Conservation (phyloP, 2,329 filamentous ascomycete genomes). For the Bimuria novae-zelandiae region DNA sequence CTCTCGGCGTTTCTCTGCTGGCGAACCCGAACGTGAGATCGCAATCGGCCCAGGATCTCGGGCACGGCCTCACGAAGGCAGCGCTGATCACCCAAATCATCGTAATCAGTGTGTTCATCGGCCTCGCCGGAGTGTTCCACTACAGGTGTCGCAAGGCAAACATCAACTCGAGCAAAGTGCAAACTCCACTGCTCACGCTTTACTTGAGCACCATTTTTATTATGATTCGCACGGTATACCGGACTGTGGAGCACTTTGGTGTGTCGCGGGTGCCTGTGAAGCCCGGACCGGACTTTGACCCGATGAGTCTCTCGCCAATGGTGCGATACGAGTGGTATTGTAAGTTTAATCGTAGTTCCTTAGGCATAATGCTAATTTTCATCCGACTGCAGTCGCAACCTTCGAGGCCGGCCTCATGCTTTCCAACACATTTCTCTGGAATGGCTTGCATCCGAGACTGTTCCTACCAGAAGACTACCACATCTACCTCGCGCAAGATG, state of each 20-base stretch:
- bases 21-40: slow-evolving; percentile 43
- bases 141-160: slow-evolving; percentile 42
- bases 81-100: slow-evolving; percentile 55
- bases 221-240: slow-evolving; percentile 55
- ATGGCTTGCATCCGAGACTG: slow-evolving; percentile 54
- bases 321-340: slow-evolving; percentile 54
- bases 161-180: slow-evolving; percentile 53
- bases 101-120: slow-evolving; percentile 53
- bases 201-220: slow-evolving; percentile 51
- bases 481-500: slow-evolving; percentile 50
- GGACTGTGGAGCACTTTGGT: slow-evolving; percentile 58
- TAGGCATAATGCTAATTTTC: no score
- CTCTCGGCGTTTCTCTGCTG: slow-evolving; percentile 52
- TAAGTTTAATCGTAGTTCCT: no score
- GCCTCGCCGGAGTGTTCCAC: slow-evolving; percentile 52
- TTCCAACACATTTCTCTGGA: slow-evolving; percentile 54
- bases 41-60: slow-evolving; percentile 40
- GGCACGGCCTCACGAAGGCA: slow-evolving; percentile 52
- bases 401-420: slow-evolving; percentile 58
- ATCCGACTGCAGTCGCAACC: slow-evolving; percentile 46
- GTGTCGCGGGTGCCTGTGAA: slow-evolving; percentile 50
- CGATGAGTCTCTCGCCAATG: slow-evolving; percentile 37
- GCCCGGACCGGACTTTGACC: slow-evolving; percentile 37
- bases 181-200: slow-evolving; percentile 46
- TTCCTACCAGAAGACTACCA: slow-evolving; percentile 56